Conservation (phyloP, 306 rosid genomes). For the Sindora glabra region DNA sequence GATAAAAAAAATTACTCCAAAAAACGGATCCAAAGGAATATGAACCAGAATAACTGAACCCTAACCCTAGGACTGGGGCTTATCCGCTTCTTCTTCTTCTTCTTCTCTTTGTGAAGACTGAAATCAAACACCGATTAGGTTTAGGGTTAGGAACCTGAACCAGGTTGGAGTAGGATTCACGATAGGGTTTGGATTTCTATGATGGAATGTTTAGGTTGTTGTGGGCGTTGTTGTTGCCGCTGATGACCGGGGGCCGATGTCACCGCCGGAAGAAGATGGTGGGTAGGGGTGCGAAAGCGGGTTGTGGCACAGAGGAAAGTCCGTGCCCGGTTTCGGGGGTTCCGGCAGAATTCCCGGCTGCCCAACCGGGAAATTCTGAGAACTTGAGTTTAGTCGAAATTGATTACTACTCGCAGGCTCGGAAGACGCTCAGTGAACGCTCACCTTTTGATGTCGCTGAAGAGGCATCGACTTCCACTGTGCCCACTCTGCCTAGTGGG, state of each 20-base stretch:
- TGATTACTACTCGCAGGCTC: slow-evolving; percentile 71
- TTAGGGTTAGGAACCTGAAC: slow-evolving; percentile 23
- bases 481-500: slow-evolving; percentile 59
- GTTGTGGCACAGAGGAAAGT: slow-evolving; percentile 41
- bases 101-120: slow-evolving; percentile 1
- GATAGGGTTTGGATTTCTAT: slow-evolving; percentile 35
- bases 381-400: slow-evolving; percentile 15
- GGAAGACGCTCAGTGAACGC: slow-evolving; percentile 62
- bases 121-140: slow-evolving; percentile 25
- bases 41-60: slow-evolving; percentile 65
- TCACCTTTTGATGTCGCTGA: slow-evolving; percentile 67
- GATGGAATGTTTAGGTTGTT: slow-evolving; percentile 52
- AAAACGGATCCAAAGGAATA: slow-evolving; percentile 62
- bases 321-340: slow-evolving; percentile 35
- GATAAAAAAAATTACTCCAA: slow-evolving; percentile 25
- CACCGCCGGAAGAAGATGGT: slow-evolving; percentile 51
- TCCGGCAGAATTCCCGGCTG: slow-evolving; percentile 37
- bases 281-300: slow-evolving; percentile 49
- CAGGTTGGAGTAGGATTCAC: slow-evolving; percentile 4
- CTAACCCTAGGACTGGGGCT: slow-evolving; percentile 64
- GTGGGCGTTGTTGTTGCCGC: slow-evolving; percentile 43
- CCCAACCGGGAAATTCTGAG: slow-evolving; percentile 16
- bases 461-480: slow-evolving; percentile 48
- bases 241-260: slow-evolving; percentile 80
- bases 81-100: slow-evolving; percentile 27